Percentiles rank a stretch among this genome's conserved stretches.
These are phyloP conservation scores for Apophysomyces variabilis DNA, from an alignment of 371 early-diverging fungal species.

Conservation along the genomic window DNA sequence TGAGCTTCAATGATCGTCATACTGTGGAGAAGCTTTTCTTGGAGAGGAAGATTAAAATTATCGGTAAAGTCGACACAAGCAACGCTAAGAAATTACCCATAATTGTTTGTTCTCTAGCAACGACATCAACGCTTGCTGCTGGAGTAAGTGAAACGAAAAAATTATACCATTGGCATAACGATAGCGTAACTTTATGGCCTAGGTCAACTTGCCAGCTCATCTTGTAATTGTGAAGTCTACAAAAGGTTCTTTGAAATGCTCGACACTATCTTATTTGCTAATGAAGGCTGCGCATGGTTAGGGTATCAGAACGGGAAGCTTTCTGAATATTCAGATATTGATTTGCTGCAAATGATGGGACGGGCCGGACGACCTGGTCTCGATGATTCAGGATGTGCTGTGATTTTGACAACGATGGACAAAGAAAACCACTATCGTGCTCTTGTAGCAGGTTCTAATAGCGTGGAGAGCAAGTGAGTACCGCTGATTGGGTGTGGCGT, in stretches of 20 bases:
- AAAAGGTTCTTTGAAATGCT: conserved; percentile 30
- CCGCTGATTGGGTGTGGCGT: neutral
- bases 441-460: conserved; percentile 59
- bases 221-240: conserved; percentile 85
- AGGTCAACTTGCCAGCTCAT: conserved; percentile 91
- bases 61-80: conserved; percentile 57
- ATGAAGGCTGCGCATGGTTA: conserved; percentile 43
- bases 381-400: conserved; percentile 76
- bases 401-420: conserved; percentile 73
- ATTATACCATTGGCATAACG: neutral
- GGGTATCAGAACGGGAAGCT: conserved; percentile 67
- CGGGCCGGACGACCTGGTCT: conserved; percentile 91
- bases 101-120: conserved; percentile 39
- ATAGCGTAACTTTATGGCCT: neutral
- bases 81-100: too few species aligned
- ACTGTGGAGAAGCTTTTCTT: conserved; percentile 71
- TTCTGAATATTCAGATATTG: conserved; percentile 71
- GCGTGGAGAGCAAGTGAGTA: conserved; percentile 69
- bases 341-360: conserved; percentile 91
- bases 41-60: conserved; percentile 58
- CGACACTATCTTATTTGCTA: neutral
- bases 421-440: conserved; percentile 60
- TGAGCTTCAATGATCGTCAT: conserved; percentile 64
- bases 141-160: conserved; percentile 60
- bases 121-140: conserved; percentile 91